These are phyloP conservation scores for Fusarium tanahbumbuense DNA, from an alignment of 2,329 filamentous ascomycete genomes.

Conservation along the genomic window DNA sequence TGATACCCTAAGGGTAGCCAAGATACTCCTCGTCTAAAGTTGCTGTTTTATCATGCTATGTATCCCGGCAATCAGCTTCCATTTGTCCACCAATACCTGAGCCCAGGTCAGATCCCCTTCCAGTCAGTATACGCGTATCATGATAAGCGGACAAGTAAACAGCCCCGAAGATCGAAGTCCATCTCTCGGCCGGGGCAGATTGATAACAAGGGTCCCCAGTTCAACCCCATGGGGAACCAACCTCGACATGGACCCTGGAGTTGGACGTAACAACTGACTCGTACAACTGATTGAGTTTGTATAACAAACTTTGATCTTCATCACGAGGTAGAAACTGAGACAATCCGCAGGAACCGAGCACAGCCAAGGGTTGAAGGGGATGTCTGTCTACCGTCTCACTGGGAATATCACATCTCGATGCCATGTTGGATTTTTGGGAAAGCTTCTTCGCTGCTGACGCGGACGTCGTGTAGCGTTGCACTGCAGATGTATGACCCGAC, in stretches of 20 bases:
- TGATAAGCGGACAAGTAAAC: background rate
- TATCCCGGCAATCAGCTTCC: background rate
- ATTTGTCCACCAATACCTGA: slow-evolving; percentile 21
- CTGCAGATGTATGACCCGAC: slow-evolving; percentile 1
- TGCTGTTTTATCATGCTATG: background rate
- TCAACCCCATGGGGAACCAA: background rate
- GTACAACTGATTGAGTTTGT: background rate
- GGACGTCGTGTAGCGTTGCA: slow-evolving; percentile 17
- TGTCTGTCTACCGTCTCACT: too few species aligned
- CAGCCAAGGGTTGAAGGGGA: background rate
- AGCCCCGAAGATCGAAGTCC: background rate
- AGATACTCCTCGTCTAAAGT: background rate
- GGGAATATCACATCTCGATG: background rate
- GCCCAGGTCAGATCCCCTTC: background rate
- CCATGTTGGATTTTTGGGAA: background rate
- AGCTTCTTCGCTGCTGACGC: slow-evolving; percentile 23
- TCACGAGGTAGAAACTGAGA: background rate
- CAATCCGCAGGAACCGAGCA: slow-evolving; percentile 14
- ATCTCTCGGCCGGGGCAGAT: background rate
- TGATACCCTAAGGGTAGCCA: background rate
- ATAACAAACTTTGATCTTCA: background rate
- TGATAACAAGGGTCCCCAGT: background rate
- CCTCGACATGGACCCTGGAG: background rate
- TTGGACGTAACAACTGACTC: background rate
- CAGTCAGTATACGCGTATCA: background rate